Evolutionary conservation across 179 eudicot genomes (phyloP), one percentile per base, ranked within the genome.

Genomic region (Gypsophila paniculata): DNA sequence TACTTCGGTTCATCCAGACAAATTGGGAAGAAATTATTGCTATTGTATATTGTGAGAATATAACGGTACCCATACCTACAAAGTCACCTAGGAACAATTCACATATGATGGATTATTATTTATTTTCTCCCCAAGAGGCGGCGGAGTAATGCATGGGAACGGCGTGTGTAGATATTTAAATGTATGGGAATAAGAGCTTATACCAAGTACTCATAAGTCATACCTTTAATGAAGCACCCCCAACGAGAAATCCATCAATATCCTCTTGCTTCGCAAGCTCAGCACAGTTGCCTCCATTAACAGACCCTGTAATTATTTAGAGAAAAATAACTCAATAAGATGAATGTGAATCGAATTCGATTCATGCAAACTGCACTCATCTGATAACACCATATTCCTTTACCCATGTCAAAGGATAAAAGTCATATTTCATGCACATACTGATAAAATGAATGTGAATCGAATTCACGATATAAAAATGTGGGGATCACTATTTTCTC

Each of bases 181-280:
- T 26, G 65, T n/a, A 29, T 60, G 65, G 61, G 18, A 60, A 25
- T 55, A 19, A 17, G 22, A 55, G 51, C 51, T 8, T 8, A 15
- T 1, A 21, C 2, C 13, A 14, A 6, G 7, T 6, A 51, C 51
- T 51, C 29, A 57, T 58, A 53, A 29, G 5, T 14, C 12, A 68
- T 87, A 94, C 99, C 97, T 91, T 94, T 48, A 94, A 79, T 62
- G 99, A 91, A 82, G 99, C 99, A 64, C 99, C 99, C 26, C 99
- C 99, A 12, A 94, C 99, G 23, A 91, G 96, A 82, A 94, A 94
- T 62, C 99, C 99, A 73, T 94, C 99, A 62, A 94, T 90, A 76
- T 94, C 99, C 78, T 88, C 96, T 82, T 94, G 71, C 79, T 90
- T 91, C 26, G 99, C 99, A 72, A 94, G 93, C 80, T 94, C 97